phyloP scores from a whole-genome alignment of 805 yeast genomes.

The Kuraishia hungarica region DNA sequence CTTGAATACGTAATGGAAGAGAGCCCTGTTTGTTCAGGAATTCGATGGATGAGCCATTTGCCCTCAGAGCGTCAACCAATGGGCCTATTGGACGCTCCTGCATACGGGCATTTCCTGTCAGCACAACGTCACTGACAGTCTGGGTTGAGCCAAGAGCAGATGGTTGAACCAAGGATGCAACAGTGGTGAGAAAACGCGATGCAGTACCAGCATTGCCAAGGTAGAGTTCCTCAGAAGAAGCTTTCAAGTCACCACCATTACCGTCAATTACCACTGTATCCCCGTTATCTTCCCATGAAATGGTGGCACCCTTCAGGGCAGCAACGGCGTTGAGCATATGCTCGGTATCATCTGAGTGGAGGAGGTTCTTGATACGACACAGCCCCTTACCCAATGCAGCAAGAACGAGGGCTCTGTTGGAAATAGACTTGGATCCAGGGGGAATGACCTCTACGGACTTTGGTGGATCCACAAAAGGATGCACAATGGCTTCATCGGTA shows the following conservation, averaged over 20 bases:
- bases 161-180: slow-evolving; percentile 68
- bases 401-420: slow-evolving; percentile 86
- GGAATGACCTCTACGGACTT: slow-evolving; percentile 51
- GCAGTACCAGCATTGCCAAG: slow-evolving; percentile 99
- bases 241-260: slow-evolving; percentile 69
- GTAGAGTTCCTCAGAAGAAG: slow-evolving; percentile 63
- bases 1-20: slow-evolving; percentile 65
- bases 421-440: slow-evolving; percentile 96
- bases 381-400: slow-evolving; percentile 89
- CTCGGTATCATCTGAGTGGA: slow-evolving; percentile 94
- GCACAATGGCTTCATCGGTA: slow-evolving; percentile 72
- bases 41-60: slow-evolving; percentile 69
- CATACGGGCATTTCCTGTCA: slow-evolving; percentile 96
- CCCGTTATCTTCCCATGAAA: slow-evolving; percentile 81
- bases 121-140: slow-evolving; percentile 36
- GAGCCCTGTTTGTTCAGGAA: slow-evolving; percentile 76
- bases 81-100: slow-evolving; percentile 97
- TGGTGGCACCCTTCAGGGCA: slow-evolving; percentile 71
- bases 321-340: slow-evolving; percentile 88
- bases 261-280: slow-evolving; percentile 80
- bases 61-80: slow-evolving; percentile 78
- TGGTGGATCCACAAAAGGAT: slow-evolving; percentile 37
- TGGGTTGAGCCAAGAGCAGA: slow-evolving; percentile 22
- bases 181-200: slow-evolving; percentile 86
- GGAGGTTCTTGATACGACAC: slow-evolving; percentile 73